Conservation (phyloP, 164 flowering plant genomes). For the Piper betle region DNA sequence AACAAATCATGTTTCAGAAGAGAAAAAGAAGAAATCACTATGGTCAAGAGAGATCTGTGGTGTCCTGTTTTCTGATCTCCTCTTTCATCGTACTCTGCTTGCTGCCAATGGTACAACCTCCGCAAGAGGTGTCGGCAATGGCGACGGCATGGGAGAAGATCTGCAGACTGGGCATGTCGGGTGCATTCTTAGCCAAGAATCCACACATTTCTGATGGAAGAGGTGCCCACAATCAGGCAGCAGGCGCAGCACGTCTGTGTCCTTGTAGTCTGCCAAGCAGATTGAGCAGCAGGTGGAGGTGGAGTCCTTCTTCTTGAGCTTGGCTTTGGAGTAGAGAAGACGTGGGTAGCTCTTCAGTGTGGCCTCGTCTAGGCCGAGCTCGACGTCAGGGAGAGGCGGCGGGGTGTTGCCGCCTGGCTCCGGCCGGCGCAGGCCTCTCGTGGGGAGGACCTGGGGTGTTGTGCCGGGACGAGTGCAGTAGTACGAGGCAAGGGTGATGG, state of each 20-base stretch:
- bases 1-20: conserved; percentile 10
- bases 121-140: conserved; percentile 55
- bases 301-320: conserved; percentile 23
- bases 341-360: conserved; percentile 55
- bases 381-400: conserved; percentile 9
- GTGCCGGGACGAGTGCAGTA: conserved; percentile 35
- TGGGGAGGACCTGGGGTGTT: background rate
- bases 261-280: conserved; percentile 69
- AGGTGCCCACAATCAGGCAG: conserved; percentile 73
- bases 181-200: conserved; percentile 60
- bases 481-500: conserved; percentile 64
- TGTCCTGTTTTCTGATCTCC: background rate
- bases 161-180: conserved; percentile 84
- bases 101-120: conserved; percentile 57
- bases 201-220: conserved; percentile 62
- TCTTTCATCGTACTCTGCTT: background rate
- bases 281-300: conserved; percentile 48
- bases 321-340: conserved; percentile 46
- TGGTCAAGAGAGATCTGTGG: background rate
- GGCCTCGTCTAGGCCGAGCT: conserved; percentile 57
- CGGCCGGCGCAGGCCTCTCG: background rate
- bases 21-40: conserved; percentile 18
- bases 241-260: conserved; percentile 36
- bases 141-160: conserved; percentile 55
- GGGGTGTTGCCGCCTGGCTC: background rate